These are phyloP conservation scores for Gracilaria gracilis DNA, from an alignment of 23 red algal genomes.

Conservation along the genomic window DNA sequence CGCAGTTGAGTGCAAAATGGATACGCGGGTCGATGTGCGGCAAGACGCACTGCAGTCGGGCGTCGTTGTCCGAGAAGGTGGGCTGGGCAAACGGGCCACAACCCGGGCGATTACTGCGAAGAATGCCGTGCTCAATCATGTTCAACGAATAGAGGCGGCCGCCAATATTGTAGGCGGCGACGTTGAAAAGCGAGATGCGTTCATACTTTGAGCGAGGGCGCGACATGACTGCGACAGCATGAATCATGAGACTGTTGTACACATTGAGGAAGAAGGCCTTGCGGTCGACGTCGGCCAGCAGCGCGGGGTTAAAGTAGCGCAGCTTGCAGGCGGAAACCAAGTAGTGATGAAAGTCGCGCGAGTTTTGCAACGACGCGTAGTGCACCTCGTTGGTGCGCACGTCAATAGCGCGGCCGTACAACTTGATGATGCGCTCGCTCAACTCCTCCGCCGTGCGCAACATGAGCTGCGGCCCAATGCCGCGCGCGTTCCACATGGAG, in stretches of 20 bases:
- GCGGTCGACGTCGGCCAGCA: slow-evolving; percentile 40
- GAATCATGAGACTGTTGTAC: slow-evolving; percentile 90
- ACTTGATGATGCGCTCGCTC: slow-evolving; percentile 38
- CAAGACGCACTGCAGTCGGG: slow-evolving; percentile 40
- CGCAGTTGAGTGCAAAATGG: slow-evolving; percentile 96
- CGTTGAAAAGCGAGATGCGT: slow-evolving; percentile 75
- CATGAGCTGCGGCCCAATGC: slow-evolving; percentile 60
- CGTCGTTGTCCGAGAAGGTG: slow-evolving; percentile 65
- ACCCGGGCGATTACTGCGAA: slow-evolving; percentile 79
- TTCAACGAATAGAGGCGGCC: slow-evolving; percentile 84
- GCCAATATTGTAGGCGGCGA: slow-evolving; percentile 84
- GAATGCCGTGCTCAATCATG: slow-evolving; percentile 88
- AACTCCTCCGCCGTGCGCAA: slow-evolving; percentile 64
- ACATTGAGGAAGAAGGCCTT: slow-evolving; percentile 94
- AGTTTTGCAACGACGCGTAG: slow-evolving; percentile 28
- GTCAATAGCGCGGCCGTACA: slow-evolving; percentile 51
- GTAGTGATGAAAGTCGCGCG: slow-evolving; percentile 52
- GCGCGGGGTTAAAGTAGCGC: slow-evolving; percentile 67
- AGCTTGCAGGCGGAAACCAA: slow-evolving; percentile 57
- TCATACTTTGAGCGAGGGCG: slow-evolving; percentile 52
- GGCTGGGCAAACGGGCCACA: slow-evolving; percentile 74
- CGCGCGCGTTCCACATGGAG: slow-evolving; percentile 36
- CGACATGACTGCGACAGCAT: slow-evolving; percentile 69
- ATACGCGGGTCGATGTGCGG: slow-evolving; percentile 74
- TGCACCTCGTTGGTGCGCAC: slow-evolving; percentile 35